Percentiles rank a stretch among this genome's conserved stretches.
phyloP scores from a whole-genome alignment of 177 flowering plant genomes.

The Vitis hybrid region DNA sequence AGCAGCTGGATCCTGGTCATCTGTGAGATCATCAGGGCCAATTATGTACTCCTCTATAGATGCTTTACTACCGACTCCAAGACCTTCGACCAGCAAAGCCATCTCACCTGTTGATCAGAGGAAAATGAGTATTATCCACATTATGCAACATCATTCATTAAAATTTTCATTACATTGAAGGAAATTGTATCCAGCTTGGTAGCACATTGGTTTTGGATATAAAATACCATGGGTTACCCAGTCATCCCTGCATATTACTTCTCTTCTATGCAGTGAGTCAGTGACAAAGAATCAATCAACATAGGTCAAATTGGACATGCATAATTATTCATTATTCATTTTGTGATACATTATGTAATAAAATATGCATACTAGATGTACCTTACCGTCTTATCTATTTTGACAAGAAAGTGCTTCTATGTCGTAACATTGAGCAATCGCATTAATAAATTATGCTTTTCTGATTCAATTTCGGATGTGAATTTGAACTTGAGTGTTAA shows the following conservation, averaged over 20 bases:
- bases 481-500: too few species aligned
- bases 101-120: slow-evolving; percentile 56
- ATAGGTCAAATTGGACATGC: too few species aligned
- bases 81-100: slow-evolving; percentile 87
- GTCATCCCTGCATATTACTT: neutral
- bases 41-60: slow-evolving; percentile 73
- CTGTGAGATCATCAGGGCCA: slow-evolving; percentile 51
- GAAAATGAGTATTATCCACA: slow-evolving; percentile 4
- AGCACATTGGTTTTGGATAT: neutral
- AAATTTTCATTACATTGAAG: neutral
- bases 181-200: neutral
- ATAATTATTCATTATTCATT: too few species aligned
- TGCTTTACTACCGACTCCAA: slow-evolving; percentile 70
- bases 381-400: too few species aligned
- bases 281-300: too few species aligned
- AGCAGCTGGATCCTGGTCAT: slow-evolving; percentile 40
- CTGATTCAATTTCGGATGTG: too few species aligned
- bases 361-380: too few species aligned
- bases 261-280: too few species aligned
- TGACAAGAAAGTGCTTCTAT: too few species aligned
- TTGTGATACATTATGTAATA: too few species aligned
- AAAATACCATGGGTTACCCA: neutral
- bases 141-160: neutral
- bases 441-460: too few species aligned
- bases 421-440: too few species aligned